A percentile compares a stretch with the other conserved stretches of the same genome.
These are phyloP conservation scores for Teunomyces atbi DNA, from an alignment of 805 yeast species.

Conservation along the genomic window DNA sequence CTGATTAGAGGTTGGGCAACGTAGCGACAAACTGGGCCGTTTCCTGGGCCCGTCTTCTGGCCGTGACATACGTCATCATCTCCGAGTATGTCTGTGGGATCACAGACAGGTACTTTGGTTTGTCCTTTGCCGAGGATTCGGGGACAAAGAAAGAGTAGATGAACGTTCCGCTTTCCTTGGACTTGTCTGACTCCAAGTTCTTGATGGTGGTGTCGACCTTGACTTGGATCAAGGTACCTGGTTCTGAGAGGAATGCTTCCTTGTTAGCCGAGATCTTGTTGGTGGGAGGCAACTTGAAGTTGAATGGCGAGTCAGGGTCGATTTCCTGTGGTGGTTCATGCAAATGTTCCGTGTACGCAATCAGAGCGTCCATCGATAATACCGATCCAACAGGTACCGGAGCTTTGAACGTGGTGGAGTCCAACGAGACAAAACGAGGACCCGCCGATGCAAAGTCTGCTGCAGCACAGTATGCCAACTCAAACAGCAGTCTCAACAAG, in stretches of 20 bases:
- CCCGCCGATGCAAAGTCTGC: constrained; percentile 83
- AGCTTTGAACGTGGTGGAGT: constrained; percentile 85
- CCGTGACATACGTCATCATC: constrained; percentile 89
- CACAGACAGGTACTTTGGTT: constrained; percentile 69
- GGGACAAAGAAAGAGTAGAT: constrained; percentile 88
- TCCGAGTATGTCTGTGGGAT: constrained; percentile 86
- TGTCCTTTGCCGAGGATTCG: constrained; percentile 41
- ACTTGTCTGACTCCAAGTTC: constrained; percentile 57
- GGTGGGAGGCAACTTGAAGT: constrained; percentile 58
- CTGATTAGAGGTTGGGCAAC: constrained; percentile 20
- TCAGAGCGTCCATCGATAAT: constrained; percentile 74
- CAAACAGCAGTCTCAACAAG: constrained; percentile 86
- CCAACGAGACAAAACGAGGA: constrained; percentile 87
- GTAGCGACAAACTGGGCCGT: constrained; percentile 64
- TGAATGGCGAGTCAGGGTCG: constrained; percentile 37
- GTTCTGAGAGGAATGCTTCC: constrained; percentile 61
- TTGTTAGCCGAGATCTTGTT: constrained; percentile 50
- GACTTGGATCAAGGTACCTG: constrained; percentile 90
- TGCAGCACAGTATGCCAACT: constrained; percentile 88
- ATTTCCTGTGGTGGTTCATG: constrained; percentile 33
- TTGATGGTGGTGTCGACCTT: constrained; percentile 82
- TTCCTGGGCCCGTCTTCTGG: constrained; percentile 83
- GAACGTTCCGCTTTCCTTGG: constrained; percentile 79
- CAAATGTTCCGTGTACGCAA: constrained; percentile 83
- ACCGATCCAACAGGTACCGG: constrained; percentile 97